These are phyloP conservation scores for Auriscalpium orientale DNA, from an alignment of 768 basidiomycete species.

Conservation along the genomic window DNA sequence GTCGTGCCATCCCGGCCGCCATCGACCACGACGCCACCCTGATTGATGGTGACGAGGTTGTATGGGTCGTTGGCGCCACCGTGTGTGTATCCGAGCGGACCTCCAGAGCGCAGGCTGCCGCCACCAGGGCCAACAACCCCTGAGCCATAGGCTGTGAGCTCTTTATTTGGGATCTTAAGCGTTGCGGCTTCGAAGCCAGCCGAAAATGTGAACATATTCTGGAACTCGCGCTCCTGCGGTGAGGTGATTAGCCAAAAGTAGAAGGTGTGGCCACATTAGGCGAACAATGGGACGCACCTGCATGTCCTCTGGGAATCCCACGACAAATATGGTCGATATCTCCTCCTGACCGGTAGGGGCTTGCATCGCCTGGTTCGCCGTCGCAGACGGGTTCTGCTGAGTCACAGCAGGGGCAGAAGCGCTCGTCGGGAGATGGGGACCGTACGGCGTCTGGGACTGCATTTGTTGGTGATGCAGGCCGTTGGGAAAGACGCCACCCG, in stretches of 20 bases:
- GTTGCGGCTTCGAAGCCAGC: slow-evolving; percentile 95
- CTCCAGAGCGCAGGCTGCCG: slow-evolving; percentile 14
- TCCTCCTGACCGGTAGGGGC: slow-evolving; percentile 53
- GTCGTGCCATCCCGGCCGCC: slow-evolving; percentile 65
- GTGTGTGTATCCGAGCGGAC: slow-evolving; percentile 19
- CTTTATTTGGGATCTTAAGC: slow-evolving; percentile 93
- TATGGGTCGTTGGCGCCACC: slow-evolving; percentile 71
- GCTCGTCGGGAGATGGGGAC: slow-evolving; percentile 52
- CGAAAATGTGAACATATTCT: slow-evolving; percentile 98
- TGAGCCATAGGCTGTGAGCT: slow-evolving; percentile 66
- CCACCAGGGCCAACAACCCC: slow-evolving; percentile 10
- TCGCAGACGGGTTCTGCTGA: slow-evolving; percentile 13
- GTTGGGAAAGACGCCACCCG: slow-evolving; percentile 29
- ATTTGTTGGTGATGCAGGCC: slow-evolving; percentile 31
- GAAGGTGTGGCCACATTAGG: slow-evolving; percentile 4
- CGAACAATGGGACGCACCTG: slow-evolving; percentile 46
- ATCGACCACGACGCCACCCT: slow-evolving; percentile 79
- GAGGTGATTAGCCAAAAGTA: slow-evolving; percentile 10
- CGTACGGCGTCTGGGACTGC: slow-evolving; percentile 71
- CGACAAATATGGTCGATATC: slow-evolving; percentile 95
- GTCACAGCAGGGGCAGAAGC: slow-evolving; percentile 22
- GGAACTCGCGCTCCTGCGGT: slow-evolving; percentile 91
- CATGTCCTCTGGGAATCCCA: slow-evolving; percentile 99
- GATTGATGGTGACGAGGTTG: slow-evolving; percentile 75
- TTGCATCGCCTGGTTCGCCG: slow-evolving; percentile 23